Conservation (phyloP, 805 yeast genomes). For the Kodamaea hsintzibuensis region DNA sequence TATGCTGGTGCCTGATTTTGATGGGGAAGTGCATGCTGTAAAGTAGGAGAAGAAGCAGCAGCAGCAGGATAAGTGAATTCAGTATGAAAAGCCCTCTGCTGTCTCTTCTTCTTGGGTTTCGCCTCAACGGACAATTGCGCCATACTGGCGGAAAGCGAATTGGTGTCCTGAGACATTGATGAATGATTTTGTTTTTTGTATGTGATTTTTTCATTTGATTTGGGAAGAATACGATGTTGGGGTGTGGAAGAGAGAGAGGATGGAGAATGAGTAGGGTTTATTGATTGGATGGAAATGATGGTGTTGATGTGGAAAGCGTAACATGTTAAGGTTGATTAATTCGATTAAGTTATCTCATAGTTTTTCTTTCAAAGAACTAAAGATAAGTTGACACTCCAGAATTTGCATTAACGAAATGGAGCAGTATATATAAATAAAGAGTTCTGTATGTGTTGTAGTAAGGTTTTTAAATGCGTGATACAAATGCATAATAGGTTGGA, state of each 20-base stretch:
- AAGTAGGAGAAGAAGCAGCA: neutral
- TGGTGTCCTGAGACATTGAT: neutral
- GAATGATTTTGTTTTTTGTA: neutral
- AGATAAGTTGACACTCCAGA: too few relatives aligned
- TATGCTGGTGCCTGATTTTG: neutral
- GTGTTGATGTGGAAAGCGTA: too few relatives aligned
- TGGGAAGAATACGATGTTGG: neutral
- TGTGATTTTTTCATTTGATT: neutral
- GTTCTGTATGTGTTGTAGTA: too few relatives aligned
- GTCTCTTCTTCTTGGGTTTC: constrained; percentile 27
- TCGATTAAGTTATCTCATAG: too few relatives aligned
- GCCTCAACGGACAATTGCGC: constrained; percentile 6
- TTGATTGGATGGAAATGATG: neutral
- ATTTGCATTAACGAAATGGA: too few relatives aligned
- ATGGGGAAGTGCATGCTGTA: neutral
- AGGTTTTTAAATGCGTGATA: too few relatives aligned
- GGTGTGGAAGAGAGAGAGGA: neutral
- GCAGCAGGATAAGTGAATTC: neutral
- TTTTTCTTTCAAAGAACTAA: too few relatives aligned
- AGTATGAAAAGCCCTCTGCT: constrained; percentile 31
- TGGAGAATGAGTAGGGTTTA: neutral
- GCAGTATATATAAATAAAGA: too few relatives aligned
- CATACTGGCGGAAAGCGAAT: constrained; percentile 1
- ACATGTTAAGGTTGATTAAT: too few relatives aligned
- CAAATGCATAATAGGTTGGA: too few relatives aligned